Conservation (phyloP, 345 rosid species). For the Sonneratia caseolaris region DNA sequence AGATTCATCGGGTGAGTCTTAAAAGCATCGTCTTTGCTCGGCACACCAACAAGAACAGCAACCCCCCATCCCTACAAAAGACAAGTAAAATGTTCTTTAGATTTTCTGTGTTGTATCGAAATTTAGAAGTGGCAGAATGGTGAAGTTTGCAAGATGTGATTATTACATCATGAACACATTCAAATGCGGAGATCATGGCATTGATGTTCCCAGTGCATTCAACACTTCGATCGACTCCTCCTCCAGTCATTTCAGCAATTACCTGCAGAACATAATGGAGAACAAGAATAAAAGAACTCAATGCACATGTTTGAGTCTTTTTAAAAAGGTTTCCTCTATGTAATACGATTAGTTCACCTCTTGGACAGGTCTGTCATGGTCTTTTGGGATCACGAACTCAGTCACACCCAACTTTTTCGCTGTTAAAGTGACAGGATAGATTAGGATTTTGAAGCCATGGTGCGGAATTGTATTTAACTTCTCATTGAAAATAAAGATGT, state of each 20-base stretch:
- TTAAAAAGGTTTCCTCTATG: not conserved
- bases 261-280: slow-evolving; percentile 20
- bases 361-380: slow-evolving; percentile 31
- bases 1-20: slow-evolving; percentile 42
- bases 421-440: slow-evolving; percentile 1
- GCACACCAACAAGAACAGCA: slow-evolving; percentile 42
- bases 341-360: slow-evolving; percentile 8
- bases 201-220: slow-evolving; percentile 66
- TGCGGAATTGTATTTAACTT: slow-evolving; percentile 10
- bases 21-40: slow-evolving; percentile 36
- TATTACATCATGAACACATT: slow-evolving; percentile 71
- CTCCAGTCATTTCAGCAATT: slow-evolving; percentile 61
- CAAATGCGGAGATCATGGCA: slow-evolving; percentile 83
- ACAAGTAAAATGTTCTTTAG: not conserved
- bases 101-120: not conserved
- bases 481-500: not conserved
- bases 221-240: slow-evolving; percentile 74
- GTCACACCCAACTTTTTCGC: slow-evolving; percentile 39
- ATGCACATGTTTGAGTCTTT: too few species aligned
- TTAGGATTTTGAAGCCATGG: too few species aligned
- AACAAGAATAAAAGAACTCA: not conserved
- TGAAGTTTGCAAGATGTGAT: too few species aligned
- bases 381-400: slow-evolving; percentile 39
- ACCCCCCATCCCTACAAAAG: slow-evolving; percentile 46
- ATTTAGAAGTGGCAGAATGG: too few species aligned